Evolutionary conservation across 2,329 filamentous ascomycete species (phyloP).

Genomic region (Monilinia fructicola): DNA sequence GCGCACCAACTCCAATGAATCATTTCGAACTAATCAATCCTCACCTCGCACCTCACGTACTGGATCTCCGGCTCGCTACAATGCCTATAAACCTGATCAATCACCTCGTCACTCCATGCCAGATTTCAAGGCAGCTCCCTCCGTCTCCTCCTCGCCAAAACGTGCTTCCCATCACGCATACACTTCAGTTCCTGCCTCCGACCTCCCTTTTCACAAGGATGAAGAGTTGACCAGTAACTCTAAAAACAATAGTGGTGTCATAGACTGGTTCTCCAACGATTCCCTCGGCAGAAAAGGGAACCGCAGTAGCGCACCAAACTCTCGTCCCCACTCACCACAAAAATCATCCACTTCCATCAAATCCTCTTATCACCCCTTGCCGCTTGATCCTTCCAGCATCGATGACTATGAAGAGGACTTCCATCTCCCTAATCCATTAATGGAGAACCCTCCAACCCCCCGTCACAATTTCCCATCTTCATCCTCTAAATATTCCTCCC

Average conservation of each 20-base stretch:
- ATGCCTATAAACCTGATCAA: constrained; percentile 49
- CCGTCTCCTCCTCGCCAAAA: constrained; percentile 32
- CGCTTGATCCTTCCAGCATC: constrained; percentile 19
- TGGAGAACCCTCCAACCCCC: constrained; percentile 49
- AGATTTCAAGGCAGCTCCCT: constrained; percentile 50
- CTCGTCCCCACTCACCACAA: constrained; percentile 36
- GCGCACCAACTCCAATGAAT: constrained; percentile 61
- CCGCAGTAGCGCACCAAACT: constrained; percentile 28
- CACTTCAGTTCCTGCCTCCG: constrained; percentile 47
- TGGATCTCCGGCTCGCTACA: constrained; percentile 56
- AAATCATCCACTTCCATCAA: constrained; percentile 25
- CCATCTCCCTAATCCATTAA: constrained; percentile 52
- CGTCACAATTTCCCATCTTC: constrained; percentile 35
- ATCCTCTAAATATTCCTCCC: constrained; percentile 43
- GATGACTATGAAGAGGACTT: constrained; percentile 45
- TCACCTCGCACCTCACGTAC: constrained; percentile 54
- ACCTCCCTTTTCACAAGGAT: constrained; percentile 28
- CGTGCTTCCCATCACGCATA: constrained; percentile 54
- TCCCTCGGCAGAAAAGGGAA: constrained; percentile 34
- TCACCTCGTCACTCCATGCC: constrained; percentile 48
- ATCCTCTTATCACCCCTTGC: constrained; percentile 32
- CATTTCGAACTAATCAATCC: constrained; percentile 52
- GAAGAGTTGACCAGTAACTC: background rate
- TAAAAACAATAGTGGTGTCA: background rate
- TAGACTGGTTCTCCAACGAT: constrained; percentile 38